These are phyloP conservation scores for Aspergillus transmontanensis DNA, from an alignment of 2,329 filamentous ascomycete species.

Conservation along the genomic window DNA sequence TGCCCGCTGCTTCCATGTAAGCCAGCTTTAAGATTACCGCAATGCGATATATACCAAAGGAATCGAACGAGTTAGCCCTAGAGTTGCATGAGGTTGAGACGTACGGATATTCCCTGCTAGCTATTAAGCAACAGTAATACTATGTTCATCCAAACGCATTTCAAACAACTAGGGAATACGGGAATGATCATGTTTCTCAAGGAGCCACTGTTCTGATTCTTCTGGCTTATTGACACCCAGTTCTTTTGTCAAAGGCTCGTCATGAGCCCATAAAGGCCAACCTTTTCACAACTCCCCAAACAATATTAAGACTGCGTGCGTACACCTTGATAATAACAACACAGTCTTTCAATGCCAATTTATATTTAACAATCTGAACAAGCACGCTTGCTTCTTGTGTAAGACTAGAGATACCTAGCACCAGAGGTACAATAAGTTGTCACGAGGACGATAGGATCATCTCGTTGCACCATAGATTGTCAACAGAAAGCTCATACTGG, in stretches of 20 bases:
- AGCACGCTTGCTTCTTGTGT: too few relatives aligned
- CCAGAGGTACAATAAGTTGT: neutral
- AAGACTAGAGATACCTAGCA: neutral
- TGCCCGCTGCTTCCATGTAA: too few relatives aligned
- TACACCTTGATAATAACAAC: too few relatives aligned
- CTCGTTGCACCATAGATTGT: neutral
- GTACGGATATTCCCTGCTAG: neutral
- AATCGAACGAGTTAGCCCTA: neutral
- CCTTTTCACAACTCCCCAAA: neutral
- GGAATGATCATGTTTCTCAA: neutral
- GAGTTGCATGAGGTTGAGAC: neutral
- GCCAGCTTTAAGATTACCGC: too few relatives aligned
- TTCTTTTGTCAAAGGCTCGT: neutral
- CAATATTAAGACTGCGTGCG: neutral
- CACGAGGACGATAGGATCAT: neutral
- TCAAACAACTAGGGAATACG: neutral
- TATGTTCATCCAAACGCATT: too few relatives aligned
- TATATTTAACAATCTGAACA: too few relatives aligned
- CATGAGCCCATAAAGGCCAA: neutral
- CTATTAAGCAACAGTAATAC: neutral
- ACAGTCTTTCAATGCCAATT: too few relatives aligned
- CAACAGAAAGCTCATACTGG: neutral
- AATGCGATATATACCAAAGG: too few relatives aligned
- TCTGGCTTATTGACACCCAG: neutral
- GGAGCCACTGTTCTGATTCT: neutral